Percentiles rank a stretch among this genome's conserved stretches.
phyloP scores from a whole-genome alignment of 345 rosid species.

The Brassica nigra region DNA sequence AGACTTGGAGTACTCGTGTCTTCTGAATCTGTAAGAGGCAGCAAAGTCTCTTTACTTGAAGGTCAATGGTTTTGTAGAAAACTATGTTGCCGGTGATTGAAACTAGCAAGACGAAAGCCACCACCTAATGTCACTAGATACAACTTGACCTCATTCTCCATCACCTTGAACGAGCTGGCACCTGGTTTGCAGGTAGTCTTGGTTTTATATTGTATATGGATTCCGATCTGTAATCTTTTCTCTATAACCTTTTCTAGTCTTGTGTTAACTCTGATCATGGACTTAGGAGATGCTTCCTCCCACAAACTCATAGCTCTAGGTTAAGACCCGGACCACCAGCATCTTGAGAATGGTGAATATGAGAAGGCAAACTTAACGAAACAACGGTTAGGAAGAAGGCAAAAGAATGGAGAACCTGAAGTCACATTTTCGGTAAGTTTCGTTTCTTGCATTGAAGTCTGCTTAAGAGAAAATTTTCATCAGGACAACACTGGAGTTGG shows the following conservation, averaged over 20 bases:
- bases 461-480: constrained; percentile 3
- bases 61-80: constrained; percentile 93
- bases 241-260: too few species aligned
- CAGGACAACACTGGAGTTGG: constrained; percentile 17
- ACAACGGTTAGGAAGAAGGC: constrained; percentile 90
- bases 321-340: constrained; percentile 75
- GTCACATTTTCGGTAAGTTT: neutral
- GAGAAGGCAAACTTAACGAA: constrained; percentile 92
- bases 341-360: constrained; percentile 67
- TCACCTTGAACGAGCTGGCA: constrained; percentile 83
- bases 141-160: constrained; percentile 78
- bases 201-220: constrained; percentile 6
- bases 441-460: neutral
- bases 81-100: constrained; percentile 58
- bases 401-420: constrained; percentile 56
- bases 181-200: constrained; percentile 80
- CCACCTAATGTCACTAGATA: constrained; percentile 47
- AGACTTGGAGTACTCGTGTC: constrained; percentile 92
- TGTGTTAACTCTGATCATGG: neutral
- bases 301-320: constrained; percentile 71
- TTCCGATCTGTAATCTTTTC: neutral
- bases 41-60: constrained; percentile 21
- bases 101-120: constrained; percentile 24
- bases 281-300: constrained; percentile 96
- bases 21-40: constrained; percentile 65